phyloP scores from a whole-genome alignment of 1,139 yeast species.

The Nakaseomyces delphensis region DNA sequence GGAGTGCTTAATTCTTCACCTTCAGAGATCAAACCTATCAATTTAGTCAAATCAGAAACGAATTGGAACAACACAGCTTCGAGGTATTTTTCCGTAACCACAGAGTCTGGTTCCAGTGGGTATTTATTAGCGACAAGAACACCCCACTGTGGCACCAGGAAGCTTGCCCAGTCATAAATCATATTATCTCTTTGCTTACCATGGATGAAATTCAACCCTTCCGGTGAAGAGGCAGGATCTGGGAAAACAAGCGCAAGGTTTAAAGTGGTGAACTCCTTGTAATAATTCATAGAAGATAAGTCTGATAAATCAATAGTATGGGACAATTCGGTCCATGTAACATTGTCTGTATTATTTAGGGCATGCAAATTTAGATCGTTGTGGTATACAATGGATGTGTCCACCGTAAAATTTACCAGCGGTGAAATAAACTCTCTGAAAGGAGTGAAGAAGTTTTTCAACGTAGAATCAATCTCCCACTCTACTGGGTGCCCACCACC shows the following conservation, averaged over 20 bases:
- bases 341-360: conserved; percentile 35
- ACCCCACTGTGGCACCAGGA: conserved; percentile 89
- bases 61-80: conserved; percentile 57
- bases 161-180: conserved; percentile 44
- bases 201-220: conserved; percentile 18
- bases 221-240: conserved; percentile 19
- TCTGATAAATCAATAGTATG: conserved; percentile 35
- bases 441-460: conserved; percentile 39
- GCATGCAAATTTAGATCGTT: conserved; percentile 35
- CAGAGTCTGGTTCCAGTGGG: conserved; percentile 27
- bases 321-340: conserved; percentile 31
- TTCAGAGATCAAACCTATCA: conserved; percentile 57
- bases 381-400: conserved; percentile 70
- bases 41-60: conserved; percentile 61
- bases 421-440: conserved; percentile 40
- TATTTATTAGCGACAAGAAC: conserved; percentile 49
- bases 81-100: conserved; percentile 41
- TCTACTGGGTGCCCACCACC: conserved; percentile 48
- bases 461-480: conserved; percentile 49
- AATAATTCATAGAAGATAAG: conserved; percentile 28
- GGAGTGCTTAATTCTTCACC: conserved; percentile 43
- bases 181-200: conserved; percentile 34
- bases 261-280: conserved; percentile 22
- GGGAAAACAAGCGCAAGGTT: conserved; percentile 20
- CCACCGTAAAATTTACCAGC: conserved; percentile 63